Evolutionary conservation across 495 filamentous ascomycete species (phyloP), one percentile per base, ranked within the genome.

Genomic region (Lasiosphaeria ovina): DNA sequence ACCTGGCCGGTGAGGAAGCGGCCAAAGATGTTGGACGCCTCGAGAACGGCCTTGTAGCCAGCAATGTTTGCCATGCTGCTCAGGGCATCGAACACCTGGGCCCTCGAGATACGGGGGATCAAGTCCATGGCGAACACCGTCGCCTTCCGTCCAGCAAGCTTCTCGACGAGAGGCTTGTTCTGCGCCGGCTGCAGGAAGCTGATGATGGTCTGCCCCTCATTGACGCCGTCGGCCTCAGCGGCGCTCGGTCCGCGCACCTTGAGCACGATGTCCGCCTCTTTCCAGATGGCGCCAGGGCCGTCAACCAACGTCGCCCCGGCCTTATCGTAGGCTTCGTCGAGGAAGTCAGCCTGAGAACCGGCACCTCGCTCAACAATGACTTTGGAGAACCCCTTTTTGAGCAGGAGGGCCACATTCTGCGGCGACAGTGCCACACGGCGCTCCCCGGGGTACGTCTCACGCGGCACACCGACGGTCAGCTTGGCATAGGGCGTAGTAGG

Each of bases 11-110:
- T 91, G 59, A 93, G 72, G 66, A 91, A 93, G 45, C 89, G 85
- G 58, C 89, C 90, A 70, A 92, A 93, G 64, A 86, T 82, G 71
- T 92, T 92, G 1, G 89, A 90, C 2, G 90, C 90, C 68, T 92
- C 89, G 53, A 93, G 72, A 1, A 93, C 87, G 16, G 89, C 90
- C 70, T 91, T 93, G 73, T 93, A 93, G 4, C 90, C 90, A 17
- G 90, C 89, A 71, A 92, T 93, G 62, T 93, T 93, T 58, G 90
- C 89, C 90, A 92, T 92, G 9, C 87, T 91, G 69, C 87, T 89
- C 62, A 91, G 75, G 11, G 89, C 90, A 73, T 93, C 90, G 66
- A 92, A 93, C 7, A 84, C 82, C 65, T 91, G 89, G 1, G 89
- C 88, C n/a, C 89, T 80, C 0, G 90, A 92, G 63, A 93, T 92